phyloP scores from a whole-genome alignment of 176 grass and related monocot genomes.

The Eleusine indica region DNA sequence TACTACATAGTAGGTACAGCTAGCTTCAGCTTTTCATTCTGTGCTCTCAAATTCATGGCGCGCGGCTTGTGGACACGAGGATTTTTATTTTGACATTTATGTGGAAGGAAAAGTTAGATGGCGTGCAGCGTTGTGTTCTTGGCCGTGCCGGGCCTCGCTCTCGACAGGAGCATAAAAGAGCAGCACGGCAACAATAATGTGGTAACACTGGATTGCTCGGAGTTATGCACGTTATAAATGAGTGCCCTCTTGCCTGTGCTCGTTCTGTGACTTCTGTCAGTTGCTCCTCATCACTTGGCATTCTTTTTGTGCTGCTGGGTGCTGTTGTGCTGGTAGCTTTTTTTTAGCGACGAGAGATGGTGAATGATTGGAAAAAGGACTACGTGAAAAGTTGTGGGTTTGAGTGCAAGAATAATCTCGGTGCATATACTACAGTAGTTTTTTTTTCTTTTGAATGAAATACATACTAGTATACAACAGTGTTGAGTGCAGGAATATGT shows the following conservation, averaged over 20 bases:
- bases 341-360: not conserved
- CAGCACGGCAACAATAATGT: slow-evolving; percentile 49
- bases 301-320: not conserved
- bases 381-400: not conserved
- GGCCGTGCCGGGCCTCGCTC: not conserved
- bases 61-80: slow-evolving; percentile 38
- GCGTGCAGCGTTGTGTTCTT: not conserved
- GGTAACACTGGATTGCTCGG: slow-evolving; percentile 18
- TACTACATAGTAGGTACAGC: not conserved
- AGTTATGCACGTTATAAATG: slow-evolving; percentile 40
- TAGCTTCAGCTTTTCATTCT: slow-evolving; percentile 2
- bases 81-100: slow-evolving; percentile 54
- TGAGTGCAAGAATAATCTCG: not conserved
- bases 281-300: not conserved
- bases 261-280: not conserved
- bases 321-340: not conserved
- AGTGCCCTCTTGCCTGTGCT: not conserved
- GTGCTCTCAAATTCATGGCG: slow-evolving; percentile 27
- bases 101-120: slow-evolving; percentile 54
- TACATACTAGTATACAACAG: too few species aligned
- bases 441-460: too few species aligned
- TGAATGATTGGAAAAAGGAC: not conserved
- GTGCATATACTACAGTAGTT: too few species aligned
- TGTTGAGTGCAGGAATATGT: too few species aligned
- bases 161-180: slow-evolving; percentile 51